phyloP scores from a whole-genome alignment of 2,329 filamentous ascomycete genomes.

The Alternaria sp. region DNA sequence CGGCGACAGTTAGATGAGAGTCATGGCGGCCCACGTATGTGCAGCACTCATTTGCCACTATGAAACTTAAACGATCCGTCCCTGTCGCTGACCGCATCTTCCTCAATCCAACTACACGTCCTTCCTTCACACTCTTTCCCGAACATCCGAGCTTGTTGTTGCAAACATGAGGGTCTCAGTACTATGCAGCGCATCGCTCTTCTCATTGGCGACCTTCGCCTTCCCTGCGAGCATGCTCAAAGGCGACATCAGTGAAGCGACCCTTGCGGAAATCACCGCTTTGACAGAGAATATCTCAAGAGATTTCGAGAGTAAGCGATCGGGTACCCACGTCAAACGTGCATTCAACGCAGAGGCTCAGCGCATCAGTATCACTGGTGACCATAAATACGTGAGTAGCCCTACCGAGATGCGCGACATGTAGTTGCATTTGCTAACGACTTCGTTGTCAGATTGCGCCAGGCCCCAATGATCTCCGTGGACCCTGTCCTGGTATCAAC shows the following conservation, averaged over 20 bases:
- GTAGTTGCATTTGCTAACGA: neutral
- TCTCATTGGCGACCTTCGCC: slow-evolving; percentile 15
- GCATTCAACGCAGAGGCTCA: slow-evolving; percentile 21
- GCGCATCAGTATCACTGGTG: slow-evolving; percentile 16
- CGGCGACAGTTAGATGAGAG: neutral
- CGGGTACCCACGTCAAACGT: slow-evolving; percentile 7
- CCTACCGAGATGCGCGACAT: neutral
- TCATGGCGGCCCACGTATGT: neutral
- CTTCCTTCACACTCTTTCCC: slow-evolving; percentile 1
- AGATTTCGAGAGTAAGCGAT: slow-evolving; percentile 11
- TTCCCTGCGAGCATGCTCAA: slow-evolving; percentile 21
- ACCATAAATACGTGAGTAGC: slow-evolving; percentile 15
- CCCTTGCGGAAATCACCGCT: slow-evolving; percentile 16
- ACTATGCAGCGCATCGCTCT: slow-evolving; percentile 15
- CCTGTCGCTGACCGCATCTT: neutral
- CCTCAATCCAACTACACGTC: neutral
- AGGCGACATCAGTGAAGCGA: slow-evolving; percentile 12
- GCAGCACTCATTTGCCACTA: neutral
- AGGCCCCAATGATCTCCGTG: slow-evolving; percentile 11
- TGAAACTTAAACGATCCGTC: neutral
- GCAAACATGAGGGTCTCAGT: slow-evolving; percentile 16
- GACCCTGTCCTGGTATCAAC: slow-evolving; percentile 10
- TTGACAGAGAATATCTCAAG: slow-evolving; percentile 17
- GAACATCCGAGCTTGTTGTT: neutral
- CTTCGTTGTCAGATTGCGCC: slow-evolving; percentile 6